Evolutionary conservation across 208 protist species (phyloP).

Genomic region (Phytomonas sp.): DNA sequence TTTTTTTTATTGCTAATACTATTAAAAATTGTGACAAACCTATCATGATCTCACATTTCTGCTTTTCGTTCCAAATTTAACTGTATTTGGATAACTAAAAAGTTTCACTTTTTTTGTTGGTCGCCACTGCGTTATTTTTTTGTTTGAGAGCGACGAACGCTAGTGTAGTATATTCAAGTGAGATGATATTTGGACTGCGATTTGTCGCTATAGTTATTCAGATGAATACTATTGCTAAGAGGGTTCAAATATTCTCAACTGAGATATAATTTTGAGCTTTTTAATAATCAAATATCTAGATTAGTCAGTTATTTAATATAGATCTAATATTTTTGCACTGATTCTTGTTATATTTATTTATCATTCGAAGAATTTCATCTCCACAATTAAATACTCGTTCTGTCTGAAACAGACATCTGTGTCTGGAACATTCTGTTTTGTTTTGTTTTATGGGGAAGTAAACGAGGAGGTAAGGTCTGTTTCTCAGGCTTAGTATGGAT

Average conservation of each 20-base stretch:
- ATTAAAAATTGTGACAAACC: not conserved
- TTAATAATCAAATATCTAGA: not conserved
- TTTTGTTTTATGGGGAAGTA: not conserved
- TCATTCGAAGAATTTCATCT: not conserved
- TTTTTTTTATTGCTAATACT: not conserved
- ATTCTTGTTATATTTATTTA: not conserved
- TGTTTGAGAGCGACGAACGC: not conserved
- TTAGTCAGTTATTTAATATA: not conserved
- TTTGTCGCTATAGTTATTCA: not conserved
- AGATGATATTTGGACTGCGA: not conserved
- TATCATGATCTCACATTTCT: not conserved
- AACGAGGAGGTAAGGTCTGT: not conserved
- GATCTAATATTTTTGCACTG: not conserved
- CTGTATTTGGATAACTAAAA: not conserved
- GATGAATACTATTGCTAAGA: not conserved
- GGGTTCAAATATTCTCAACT: not conserved
- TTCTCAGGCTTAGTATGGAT: not conserved
- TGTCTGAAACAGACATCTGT: not conserved
- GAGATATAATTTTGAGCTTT: not conserved
- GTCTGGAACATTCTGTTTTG: not conserved
- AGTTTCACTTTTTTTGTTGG: not conserved
- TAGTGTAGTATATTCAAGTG: not conserved
- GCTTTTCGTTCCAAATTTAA: not conserved
- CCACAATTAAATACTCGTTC: not conserved
- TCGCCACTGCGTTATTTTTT: not conserved